These are phyloP conservation scores for Leccinum fibrillosum DNA, from an alignment of 768 basidiomycete genomes.

Conservation along the genomic window DNA sequence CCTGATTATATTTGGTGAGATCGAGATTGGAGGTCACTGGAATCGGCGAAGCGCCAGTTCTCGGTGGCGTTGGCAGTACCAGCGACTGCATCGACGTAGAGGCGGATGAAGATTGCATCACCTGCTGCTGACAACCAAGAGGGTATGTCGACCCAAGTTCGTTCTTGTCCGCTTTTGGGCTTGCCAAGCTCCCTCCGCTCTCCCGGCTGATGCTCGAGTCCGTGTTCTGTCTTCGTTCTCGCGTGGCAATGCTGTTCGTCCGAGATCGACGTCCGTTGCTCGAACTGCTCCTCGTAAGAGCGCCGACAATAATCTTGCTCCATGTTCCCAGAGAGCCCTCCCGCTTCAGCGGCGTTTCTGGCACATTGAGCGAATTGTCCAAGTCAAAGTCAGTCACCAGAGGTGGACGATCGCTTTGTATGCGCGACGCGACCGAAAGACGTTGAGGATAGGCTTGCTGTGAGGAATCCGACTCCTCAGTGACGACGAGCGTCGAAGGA, in stretches of 20 bases:
- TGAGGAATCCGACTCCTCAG: constrained; percentile 50
- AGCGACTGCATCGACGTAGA: constrained; percentile 62
- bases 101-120: constrained; percentile 63
- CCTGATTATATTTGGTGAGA: constrained; percentile 61
- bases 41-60: constrained; percentile 70
- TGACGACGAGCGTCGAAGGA: constrained; percentile 37
- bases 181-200: constrained; percentile 69
- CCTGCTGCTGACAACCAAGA: constrained; percentile 48
- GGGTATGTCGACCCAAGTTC: constrained; percentile 38
- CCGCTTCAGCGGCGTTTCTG: constrained; percentile 52
- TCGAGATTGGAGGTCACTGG: constrained; percentile 72
- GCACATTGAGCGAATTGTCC: constrained; percentile 43
- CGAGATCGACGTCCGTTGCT: constrained; percentile 72
- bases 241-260: constrained; percentile 68
- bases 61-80: constrained; percentile 49
- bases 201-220: constrained; percentile 74
- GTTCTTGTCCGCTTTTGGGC: constrained; percentile 55
- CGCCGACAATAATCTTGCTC: constrained; percentile 64
- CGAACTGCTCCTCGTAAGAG: constrained; percentile 64
- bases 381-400: constrained; percentile 45
- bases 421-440: constrained; percentile 60
- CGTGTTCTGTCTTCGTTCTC: constrained; percentile 64
- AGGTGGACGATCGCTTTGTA: constrained; percentile 60
- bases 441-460: constrained; percentile 54
- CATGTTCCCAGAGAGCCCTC: constrained; percentile 59